Percentiles rank a stretch among this genome's conserved stretches.
Conservation (phyloP, 1,284 basidiomycete species). For the Pseudozyma sp. region DNA sequence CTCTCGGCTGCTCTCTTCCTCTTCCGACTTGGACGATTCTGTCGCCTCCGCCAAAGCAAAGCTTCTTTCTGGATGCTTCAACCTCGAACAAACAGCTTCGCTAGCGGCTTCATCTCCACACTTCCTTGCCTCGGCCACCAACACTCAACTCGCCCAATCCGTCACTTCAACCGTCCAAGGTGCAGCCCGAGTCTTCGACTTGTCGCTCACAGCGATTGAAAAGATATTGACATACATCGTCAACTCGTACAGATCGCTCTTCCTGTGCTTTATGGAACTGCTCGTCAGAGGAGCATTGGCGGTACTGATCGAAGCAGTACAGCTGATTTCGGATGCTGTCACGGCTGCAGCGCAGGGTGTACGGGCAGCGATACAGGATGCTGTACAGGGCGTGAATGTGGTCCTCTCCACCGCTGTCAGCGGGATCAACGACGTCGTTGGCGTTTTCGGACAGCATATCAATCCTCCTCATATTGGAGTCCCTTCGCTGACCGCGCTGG, state of each 20-base stretch:
- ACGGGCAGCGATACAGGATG: constrained; percentile 76
- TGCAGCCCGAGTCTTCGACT: constrained; percentile 71
- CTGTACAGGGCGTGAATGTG: constrained; percentile 41
- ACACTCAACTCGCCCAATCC: constrained; percentile 80
- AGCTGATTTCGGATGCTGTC: constrained; percentile 76
- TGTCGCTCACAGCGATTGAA: constrained; percentile 50
- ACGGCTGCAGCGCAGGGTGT: constrained; percentile 78
- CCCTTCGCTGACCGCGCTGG: constrained; percentile 74
- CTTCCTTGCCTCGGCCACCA: constrained; percentile 85
- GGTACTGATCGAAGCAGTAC: constrained; percentile 82
- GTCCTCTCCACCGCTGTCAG: constrained; percentile 40
- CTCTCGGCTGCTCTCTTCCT: constrained; percentile 81
- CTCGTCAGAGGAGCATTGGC: constrained; percentile 84
- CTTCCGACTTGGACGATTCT: constrained; percentile 77
- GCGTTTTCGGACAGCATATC: constrained; percentile 47
- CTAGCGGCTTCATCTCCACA: constrained; percentile 85
- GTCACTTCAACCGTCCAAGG: constrained; percentile 83
- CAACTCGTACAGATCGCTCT: constrained; percentile 88
- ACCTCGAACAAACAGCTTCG: constrained; percentile 84
- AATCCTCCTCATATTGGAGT: constrained; percentile 35
- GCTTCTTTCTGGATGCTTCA: constrained; percentile 81
- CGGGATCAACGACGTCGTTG: constrained; percentile 51
- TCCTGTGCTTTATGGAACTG: constrained; percentile 91
- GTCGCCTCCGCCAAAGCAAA: constrained; percentile 78
- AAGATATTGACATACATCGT: constrained; percentile 77